These are phyloP conservation scores for Erysimum cheiranthoides DNA, from an alignment of 345 rosid genomes.

Conservation along the genomic window DNA sequence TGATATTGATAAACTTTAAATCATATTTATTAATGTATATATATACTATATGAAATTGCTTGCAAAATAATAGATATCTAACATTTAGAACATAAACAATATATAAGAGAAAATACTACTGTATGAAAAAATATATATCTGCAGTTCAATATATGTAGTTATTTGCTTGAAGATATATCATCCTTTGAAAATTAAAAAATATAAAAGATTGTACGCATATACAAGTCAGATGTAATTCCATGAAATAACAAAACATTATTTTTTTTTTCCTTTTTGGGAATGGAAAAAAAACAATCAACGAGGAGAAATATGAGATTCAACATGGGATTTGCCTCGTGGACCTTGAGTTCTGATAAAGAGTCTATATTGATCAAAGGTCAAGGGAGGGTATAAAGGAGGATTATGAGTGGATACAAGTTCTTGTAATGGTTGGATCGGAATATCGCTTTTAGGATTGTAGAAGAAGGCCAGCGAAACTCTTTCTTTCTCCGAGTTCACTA, in stretches of 20 bases:
- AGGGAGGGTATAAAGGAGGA: slow-evolving; percentile 67
- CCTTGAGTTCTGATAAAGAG: slow-evolving; percentile 76
- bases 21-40: no score
- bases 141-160: neutral
- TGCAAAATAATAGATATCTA: neutral
- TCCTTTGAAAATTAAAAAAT: slow-evolving; percentile 3
- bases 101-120: neutral
- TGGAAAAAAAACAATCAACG: slow-evolving; percentile 29
- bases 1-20: slow-evolving; percentile 18
- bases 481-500: slow-evolving; percentile 68
- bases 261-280: neutral
- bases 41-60: neutral
- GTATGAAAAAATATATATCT: neutral
- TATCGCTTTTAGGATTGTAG: slow-evolving; percentile 89
- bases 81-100: neutral
- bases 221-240: slow-evolving; percentile 39
- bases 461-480: slow-evolving; percentile 88
- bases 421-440: slow-evolving; percentile 67
- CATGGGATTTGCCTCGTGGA: slow-evolving; percentile 88
- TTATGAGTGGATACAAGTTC: slow-evolving; percentile 64
- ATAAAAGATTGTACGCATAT: slow-evolving; percentile 14
- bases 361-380: slow-evolving; percentile 89
- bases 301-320: slow-evolving; percentile 61
- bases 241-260: slow-evolving; percentile 1
- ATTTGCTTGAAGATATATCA: slow-evolving; percentile 10